Percentiles rank a stretch among this genome's conserved stretches.
Conservation (phyloP, 176 grass and related monocot genomes). For the Dendrocalamus sinicus region DNA sequence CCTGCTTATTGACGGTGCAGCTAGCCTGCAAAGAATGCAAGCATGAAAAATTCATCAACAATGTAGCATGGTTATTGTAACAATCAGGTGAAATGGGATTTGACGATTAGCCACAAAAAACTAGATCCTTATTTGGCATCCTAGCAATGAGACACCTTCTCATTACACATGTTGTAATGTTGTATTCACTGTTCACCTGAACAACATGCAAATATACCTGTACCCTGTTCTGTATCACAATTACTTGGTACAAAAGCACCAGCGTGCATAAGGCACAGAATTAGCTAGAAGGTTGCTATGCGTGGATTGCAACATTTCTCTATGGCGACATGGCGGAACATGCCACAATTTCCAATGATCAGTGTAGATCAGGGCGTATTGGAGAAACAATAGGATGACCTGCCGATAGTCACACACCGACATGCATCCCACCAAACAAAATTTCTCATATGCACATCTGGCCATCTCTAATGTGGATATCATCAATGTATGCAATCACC, state of each 20-base stretch:
- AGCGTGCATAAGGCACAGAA: neutral
- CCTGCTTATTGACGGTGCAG: slow-evolving; percentile 32
- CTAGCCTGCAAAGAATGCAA: slow-evolving; percentile 40
- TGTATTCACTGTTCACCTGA: slow-evolving; percentile 21
- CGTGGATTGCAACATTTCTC: neutral
- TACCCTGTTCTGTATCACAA: neutral
- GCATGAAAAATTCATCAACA: slow-evolving; percentile 23
- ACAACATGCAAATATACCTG: neutral
- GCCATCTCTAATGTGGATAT: neutral
- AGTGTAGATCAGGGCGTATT: neutral
- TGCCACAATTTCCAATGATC: neutral
- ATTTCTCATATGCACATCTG: neutral
- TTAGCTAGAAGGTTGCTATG: slow-evolving; percentile 20
- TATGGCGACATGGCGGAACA: neutral
- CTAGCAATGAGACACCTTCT: neutral
- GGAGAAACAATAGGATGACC: slow-evolving; percentile 1
- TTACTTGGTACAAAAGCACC: slow-evolving; percentile 10
- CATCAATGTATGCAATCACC: neutral
- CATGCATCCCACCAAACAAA: neutral
- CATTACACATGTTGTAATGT: neutral
- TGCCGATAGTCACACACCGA: neutral
- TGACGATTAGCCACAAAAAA: neutral
- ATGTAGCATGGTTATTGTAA: slow-evolving; percentile 7
- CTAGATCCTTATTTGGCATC: neutral
- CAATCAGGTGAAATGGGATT: neutral